Conservation (phyloP, 768 basidiomycete genomes). For the Rhizopogon vinicolor region DNA sequence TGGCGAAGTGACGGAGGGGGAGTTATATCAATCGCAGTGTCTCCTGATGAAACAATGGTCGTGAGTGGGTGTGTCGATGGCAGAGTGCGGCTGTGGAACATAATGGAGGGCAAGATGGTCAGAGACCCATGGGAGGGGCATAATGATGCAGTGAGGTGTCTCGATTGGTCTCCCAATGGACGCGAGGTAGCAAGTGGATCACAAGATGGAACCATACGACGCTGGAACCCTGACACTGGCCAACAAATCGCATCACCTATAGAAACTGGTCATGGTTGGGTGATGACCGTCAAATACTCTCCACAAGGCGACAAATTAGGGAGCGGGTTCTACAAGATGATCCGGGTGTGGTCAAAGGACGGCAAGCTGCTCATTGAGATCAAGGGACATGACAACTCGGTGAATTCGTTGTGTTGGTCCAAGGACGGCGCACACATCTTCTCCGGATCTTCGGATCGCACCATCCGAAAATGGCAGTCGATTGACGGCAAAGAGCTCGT, state of each 20-base stretch:
- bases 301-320: neutral
- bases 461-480: too few species aligned
- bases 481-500: too few species aligned
- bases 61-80: neutral
- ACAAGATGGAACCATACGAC: conserved; percentile 6
- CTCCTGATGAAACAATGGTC: neutral
- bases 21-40: neutral
- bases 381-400: too few species aligned
- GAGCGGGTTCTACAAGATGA: neutral
- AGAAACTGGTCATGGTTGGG: neutral
- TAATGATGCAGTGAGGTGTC: neutral
- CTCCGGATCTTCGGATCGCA: too few species aligned
- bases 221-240: conserved; percentile 9
- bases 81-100: neutral
- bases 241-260: neutral
- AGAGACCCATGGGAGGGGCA: neutral
- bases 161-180: conserved; percentile 9
- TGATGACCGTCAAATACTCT: neutral
- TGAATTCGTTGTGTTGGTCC: too few species aligned
- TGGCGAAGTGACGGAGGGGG: neutral
- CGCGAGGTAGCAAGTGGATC: conserved; percentile 8
- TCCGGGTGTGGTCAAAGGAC: neutral
- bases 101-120: neutral
- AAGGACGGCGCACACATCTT: too few species aligned
- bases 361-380: neutral